These are phyloP conservation scores for Hortaea werneckii DNA, from an alignment of 2,329 filamentous ascomycete species.

Conservation along the genomic window DNA sequence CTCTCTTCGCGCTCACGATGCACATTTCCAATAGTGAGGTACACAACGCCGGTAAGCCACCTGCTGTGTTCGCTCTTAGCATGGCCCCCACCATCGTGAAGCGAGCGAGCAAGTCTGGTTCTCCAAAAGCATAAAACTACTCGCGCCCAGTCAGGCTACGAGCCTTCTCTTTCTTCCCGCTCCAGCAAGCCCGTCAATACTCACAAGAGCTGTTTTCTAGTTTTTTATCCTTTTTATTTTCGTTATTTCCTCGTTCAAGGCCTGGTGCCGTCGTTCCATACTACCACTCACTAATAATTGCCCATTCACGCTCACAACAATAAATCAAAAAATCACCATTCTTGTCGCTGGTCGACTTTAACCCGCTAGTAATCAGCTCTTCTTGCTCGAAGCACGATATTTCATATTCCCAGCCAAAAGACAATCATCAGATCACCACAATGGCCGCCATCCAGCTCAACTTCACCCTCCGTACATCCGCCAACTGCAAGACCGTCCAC, in stretches of 20 bases:
- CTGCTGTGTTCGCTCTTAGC: conserved; percentile 6
- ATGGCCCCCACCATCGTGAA: conserved; percentile 1
- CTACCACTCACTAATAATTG: conserved; percentile 15
- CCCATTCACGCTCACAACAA: conserved; percentile 8
- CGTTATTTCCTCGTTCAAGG: conserved; percentile 33
- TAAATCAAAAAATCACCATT: conserved; percentile 18
- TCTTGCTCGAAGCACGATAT: conserved; percentile 36
- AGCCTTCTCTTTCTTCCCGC: conserved; percentile 22
- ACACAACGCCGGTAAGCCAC: conserved; percentile 2
- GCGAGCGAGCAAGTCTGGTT: too few relatives aligned
- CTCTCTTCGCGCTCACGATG: conserved; percentile 16
- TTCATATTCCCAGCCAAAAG: conserved; percentile 15
- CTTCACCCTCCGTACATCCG: conserved; percentile 90
- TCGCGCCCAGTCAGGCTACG: neutral
- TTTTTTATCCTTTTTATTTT: conserved; percentile 29
- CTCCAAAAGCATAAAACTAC: neutral
- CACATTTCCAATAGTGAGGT: conserved; percentile 18
- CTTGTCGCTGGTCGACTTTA: conserved; percentile 26
- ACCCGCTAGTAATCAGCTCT: conserved; percentile 36
- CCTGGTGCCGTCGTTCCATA: conserved; percentile 34
- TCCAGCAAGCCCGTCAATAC: conserved; percentile 42
- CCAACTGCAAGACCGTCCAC: conserved; percentile 94
- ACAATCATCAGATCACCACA: conserved; percentile 14
- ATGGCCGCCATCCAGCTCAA: conserved; percentile 92
- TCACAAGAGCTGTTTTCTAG: conserved; percentile 39